Evolutionary conservation across 176 grass and related monocot genomes (phyloP).

Genomic region (Oryza officinalis): DNA sequence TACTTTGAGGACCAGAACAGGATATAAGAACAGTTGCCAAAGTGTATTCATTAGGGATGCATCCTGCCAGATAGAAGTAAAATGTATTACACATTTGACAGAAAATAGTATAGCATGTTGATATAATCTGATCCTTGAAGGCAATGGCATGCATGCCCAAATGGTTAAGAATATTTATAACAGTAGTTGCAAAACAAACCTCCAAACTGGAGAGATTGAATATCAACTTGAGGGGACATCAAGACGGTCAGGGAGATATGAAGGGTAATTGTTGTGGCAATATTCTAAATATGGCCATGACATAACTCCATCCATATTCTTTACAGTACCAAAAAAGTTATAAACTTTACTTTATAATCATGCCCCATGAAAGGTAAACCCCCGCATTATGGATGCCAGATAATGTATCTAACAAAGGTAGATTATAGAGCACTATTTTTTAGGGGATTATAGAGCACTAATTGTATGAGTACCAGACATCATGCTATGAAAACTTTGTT

Average conservation of each 20-base stretch:
- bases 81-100: slow-evolving; percentile 27
- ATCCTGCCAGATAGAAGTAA: slow-evolving; percentile 51
- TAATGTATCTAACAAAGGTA: not conserved
- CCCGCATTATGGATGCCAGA: not conserved
- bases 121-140: slow-evolving; percentile 30
- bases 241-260: not conserved
- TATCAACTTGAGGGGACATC: not conserved
- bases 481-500: not conserved
- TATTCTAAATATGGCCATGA: not conserved
- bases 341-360: not conserved
- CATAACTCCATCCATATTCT: not conserved
- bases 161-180: not conserved
- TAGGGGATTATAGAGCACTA: not conserved
- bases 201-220: not conserved
- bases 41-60: slow-evolving; percentile 67
- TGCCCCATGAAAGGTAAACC: slow-evolving; percentile 9
- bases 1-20: slow-evolving; percentile 40
- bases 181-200: slow-evolving; percentile 6
- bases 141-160: not conserved
- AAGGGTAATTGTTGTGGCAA: not conserved
- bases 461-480: not conserved
- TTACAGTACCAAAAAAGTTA: not conserved
- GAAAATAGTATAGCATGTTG: slow-evolving; percentile 11
- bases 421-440: not conserved
- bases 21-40: slow-evolving; percentile 59